Percentiles rank a stretch among this genome's conserved stretches.
Evolutionary conservation across 768 basidiomycete species (phyloP).

Genomic region (Brasilioporus rufonigricans): DNA sequence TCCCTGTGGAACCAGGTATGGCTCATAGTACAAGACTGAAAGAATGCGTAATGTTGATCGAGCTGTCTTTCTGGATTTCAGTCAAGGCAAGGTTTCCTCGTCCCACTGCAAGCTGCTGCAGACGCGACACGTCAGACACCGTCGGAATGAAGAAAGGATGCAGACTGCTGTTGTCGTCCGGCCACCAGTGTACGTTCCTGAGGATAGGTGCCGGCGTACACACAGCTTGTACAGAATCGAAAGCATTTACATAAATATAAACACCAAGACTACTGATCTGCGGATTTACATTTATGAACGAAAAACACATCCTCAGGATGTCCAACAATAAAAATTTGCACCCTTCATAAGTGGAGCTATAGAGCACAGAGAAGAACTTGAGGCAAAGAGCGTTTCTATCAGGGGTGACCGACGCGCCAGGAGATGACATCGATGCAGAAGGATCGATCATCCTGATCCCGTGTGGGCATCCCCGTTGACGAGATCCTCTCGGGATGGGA

Average conservation of each 20-base stretch:
- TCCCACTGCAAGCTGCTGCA: conserved; percentile 85
- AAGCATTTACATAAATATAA: neutral
- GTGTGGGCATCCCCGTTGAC: conserved; percentile 25
- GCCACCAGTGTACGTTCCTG: conserved; percentile 65
- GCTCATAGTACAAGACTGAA: too few relatives aligned
- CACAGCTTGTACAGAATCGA: too few relatives aligned
- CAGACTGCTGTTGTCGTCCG: conserved; percentile 52
- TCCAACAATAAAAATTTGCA: neutral
- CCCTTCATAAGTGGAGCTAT: neutral
- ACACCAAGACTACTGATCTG: neutral
- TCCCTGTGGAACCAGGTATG: conserved; percentile 56
- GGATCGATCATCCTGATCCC: conserved; percentile 4
- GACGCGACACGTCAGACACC: neutral
- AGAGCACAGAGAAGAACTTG: neutral
- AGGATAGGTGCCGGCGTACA: too few relatives aligned
- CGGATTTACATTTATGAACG: too few relatives aligned
- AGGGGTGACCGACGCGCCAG: neutral
- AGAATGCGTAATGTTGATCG: conserved; percentile 99
- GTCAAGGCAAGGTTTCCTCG: conserved; percentile 91
- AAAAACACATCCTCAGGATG: neutral
- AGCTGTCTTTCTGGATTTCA: conserved; percentile 90
- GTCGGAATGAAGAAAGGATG: neutral
- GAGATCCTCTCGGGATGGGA: neutral
- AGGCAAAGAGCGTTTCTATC: neutral
- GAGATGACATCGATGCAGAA: neutral